Base-by-base conservation (phyloP, 768 basidiomycete genomes). In the Suillus decipiens region DNA sequence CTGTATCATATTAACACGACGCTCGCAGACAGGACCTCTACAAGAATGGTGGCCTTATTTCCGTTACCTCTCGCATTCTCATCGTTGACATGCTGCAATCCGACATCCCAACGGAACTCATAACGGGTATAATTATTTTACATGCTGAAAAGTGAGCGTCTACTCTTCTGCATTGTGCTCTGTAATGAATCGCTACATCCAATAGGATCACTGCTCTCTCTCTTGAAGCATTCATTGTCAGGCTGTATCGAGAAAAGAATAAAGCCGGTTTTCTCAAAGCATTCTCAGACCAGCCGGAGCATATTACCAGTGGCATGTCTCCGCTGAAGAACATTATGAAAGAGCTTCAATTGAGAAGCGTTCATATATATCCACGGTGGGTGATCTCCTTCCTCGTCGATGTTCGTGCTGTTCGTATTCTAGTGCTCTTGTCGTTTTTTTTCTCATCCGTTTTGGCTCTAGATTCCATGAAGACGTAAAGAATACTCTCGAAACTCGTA, bases 221-320 rank as follows among this genome's bases (percentile, higher is more conserved):
- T 31, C 79, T 89, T 54, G 96, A 98, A 72, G 93, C 95, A 0
- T 99, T 99, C 77, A 93, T 98, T 42, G 89, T 95, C 56, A 87
- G 96, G 3, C 79, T 97, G 2, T 98, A 90, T 72, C 86, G 96
- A 47, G 89, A 97, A 75, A 87, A 89, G 78, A 99, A 98, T 78
- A 86, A 83, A 72, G 81, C 80, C 2, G 96, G 96, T 1, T 99
- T 99, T 75, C 79, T 98, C 67, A 99, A 99, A 75, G 97, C 95
- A 0, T 97, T 99, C 72, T 93, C 95, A 2, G 97, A 99, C 74
- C 92, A 98, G 69, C 95, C 96, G 5, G 97, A 99, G 73, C 87
- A 90, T 65, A 97, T 99, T 64, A 95, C 91, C 0, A 93, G 87
- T 65, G 96, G 96, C 1, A 76, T 99, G 73, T 94, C 93, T 1